Percentiles rank a stretch among this genome's conserved stretches.
Evolutionary conservation across 1,139 yeast genomes (phyloP).

Genomic region (Meyerozyma elateridarum): DNA sequence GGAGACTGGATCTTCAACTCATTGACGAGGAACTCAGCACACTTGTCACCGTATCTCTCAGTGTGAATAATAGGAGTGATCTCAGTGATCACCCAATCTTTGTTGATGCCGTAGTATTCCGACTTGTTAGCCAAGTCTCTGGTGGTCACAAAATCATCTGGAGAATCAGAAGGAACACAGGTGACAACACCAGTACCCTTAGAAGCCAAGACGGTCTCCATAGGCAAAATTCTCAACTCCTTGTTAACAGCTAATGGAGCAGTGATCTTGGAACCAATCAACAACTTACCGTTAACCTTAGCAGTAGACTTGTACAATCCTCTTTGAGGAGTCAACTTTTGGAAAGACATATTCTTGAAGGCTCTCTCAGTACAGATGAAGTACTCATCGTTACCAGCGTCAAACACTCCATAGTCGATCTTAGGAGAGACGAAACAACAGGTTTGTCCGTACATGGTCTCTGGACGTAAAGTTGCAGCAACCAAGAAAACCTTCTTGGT

Average conservation of each 20-base stretch:
- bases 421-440: conserved; percentile 97
- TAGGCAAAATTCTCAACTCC: conserved; percentile 82
- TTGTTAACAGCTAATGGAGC: conserved; percentile 78
- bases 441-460: conserved; percentile 98
- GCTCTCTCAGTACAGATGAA: conserved; percentile 92
- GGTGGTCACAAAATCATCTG: conserved; percentile 90
- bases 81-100: conserved; percentile 81
- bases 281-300: conserved; percentile 60
- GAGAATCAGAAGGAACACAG: conserved; percentile 97
- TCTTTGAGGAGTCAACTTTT: conserved; percentile 84
- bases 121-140: conserved; percentile 84
- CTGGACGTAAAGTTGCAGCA: conserved; percentile 98
- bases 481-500: conserved; percentile 73
- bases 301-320: conserved; percentile 67
- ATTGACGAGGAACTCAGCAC: conserved; percentile 83
- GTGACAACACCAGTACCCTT: conserved; percentile 99
- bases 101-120: conserved; percentile 79
- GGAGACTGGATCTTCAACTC: conserved; percentile 92
- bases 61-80: conserved; percentile 73
- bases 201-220: conserved; percentile 92
- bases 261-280: conserved; percentile 80
- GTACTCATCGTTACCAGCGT: conserved; percentile 74
- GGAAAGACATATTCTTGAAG: conserved; percentile 97
- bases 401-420: conserved; percentile 85
- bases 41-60: conserved; percentile 80